phyloP scores from a whole-genome alignment of 176 grass and related monocot species.

The Avena eriantha region DNA sequence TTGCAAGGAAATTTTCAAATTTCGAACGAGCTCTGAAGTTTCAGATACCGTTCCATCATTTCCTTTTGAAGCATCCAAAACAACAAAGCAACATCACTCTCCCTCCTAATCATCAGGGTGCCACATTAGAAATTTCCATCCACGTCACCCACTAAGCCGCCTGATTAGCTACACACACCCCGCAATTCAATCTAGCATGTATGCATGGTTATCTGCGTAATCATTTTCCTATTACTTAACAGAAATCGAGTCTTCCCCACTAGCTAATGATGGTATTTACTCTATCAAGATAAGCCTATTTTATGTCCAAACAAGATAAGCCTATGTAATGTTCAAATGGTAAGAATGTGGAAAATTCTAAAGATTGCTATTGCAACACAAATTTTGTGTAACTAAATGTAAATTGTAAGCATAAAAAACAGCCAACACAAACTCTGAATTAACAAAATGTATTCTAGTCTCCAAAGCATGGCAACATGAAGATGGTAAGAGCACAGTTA shows the following conservation, averaged over 20 bases:
- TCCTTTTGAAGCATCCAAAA: background rate
- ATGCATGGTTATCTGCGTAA: too few relatives aligned
- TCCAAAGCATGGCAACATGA: slow-evolving; percentile 1
- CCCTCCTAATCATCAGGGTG: background rate
- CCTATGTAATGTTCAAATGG: background rate
- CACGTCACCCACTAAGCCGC: too few relatives aligned
- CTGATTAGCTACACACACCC: too few relatives aligned
- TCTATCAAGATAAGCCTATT: background rate
- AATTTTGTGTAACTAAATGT: background rate
- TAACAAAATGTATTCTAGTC: slow-evolving; percentile 1
- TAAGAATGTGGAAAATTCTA: background rate
- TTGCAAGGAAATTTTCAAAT: background rate
- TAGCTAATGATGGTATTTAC: background rate
- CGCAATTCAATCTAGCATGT: too few relatives aligned
- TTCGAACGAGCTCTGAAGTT: background rate
- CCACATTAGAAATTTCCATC: too few relatives aligned
- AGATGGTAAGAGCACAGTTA: slow-evolving; percentile 1
- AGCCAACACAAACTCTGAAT: background rate
- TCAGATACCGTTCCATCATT: background rate
- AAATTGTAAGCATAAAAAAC: slow-evolving; percentile 14
- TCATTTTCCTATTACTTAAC: too few relatives aligned
- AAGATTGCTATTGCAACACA: background rate
- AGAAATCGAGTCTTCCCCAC: too few relatives aligned
- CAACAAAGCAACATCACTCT: slow-evolving; percentile 8
- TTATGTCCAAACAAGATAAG: slow-evolving; percentile 7